These are phyloP conservation scores for Jatropha multifida DNA, from an alignment of 441 rosid species.

Conservation along the genomic window DNA sequence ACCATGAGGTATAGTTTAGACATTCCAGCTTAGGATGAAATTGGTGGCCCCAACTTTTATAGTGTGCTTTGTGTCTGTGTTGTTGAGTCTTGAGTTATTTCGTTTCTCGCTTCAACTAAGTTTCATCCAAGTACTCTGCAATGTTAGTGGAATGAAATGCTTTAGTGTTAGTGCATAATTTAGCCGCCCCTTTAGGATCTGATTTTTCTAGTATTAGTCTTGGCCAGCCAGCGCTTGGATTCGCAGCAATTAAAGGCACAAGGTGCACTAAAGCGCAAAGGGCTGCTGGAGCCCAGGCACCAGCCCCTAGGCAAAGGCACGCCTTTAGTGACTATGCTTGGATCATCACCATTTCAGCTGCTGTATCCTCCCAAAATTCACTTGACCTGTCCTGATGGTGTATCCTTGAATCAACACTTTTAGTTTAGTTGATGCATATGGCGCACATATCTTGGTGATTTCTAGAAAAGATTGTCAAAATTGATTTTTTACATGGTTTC, in stretches of 20 bases:
- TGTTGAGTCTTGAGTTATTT: neutral
- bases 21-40: slow-evolving; percentile 1
- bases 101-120: neutral
- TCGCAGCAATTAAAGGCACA: too few relatives aligned
- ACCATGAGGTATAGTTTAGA: slow-evolving; percentile 57
- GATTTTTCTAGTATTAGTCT: neutral
- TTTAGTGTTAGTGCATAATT: neutral
- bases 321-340: too few relatives aligned
- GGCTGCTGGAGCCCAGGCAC: too few relatives aligned
- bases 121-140: slow-evolving; percentile 9
- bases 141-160: neutral
- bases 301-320: too few relatives aligned
- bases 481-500: neutral
- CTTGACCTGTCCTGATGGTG: neutral
- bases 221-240: neutral
- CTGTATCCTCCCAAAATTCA: neutral
- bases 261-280: too few relatives aligned
- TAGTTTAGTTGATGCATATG: neutral
- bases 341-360: neutral
- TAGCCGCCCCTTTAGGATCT: neutral
- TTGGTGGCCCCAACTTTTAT: slow-evolving; percentile 13
- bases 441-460: neutral
- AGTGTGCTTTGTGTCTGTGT: slow-evolving; percentile 1
- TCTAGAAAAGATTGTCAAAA: neutral
- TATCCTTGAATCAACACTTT: neutral